Evolutionary conservation across 2,329 filamentous ascomycete species (phyloP), one percentile per base, ranked within the genome.

Genomic region (Calonectria hongkongensis): DNA sequence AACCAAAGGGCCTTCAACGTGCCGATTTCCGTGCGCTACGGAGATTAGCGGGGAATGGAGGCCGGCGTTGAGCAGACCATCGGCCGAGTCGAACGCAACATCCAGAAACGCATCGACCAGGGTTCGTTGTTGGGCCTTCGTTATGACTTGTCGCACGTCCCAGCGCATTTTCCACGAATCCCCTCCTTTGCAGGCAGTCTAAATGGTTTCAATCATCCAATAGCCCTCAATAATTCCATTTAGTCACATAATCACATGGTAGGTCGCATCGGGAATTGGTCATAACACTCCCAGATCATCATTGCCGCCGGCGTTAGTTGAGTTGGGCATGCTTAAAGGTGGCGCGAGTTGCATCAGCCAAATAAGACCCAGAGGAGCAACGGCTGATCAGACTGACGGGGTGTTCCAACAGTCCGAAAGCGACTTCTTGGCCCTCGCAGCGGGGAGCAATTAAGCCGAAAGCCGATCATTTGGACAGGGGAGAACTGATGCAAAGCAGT

Each of bases 11-110:
- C 21, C 13, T 36, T 41, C 30, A 63, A 28, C 39, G 41, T 63
- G 58, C 58, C 58, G 58, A 47, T 45, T 63, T 63, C 58, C 58
- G 58, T 63, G 27, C 58, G 58, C 58, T 25, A 63, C 41, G 36
- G 27, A 33, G 21, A 63, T 69, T 54, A 64, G 66, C 66, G 66
- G 66, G 64, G 36, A 54, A 69, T 64, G 47, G 56, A 9, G 47
- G 10, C 66, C 66, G 66, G 66, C 66, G 66, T 69, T 69, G 56
- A 54, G 66, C 30, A 64, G 47, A 25, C 66, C 43, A 39, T 69
- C 58, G 58, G 58, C 58, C 58, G 58, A 63, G 58, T 47, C 39
- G 27, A 47, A 43, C 47, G 58, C 41, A 33, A 63, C 58, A 16
- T 13, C 21, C 58, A 18, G 27, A 39, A 25, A 18, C 39, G 58